Evolutionary conservation across 768 basidiomycete species (phyloP), one percentile per base, ranked within the genome.

Genomic region (Albatrellus ellisii): DNA sequence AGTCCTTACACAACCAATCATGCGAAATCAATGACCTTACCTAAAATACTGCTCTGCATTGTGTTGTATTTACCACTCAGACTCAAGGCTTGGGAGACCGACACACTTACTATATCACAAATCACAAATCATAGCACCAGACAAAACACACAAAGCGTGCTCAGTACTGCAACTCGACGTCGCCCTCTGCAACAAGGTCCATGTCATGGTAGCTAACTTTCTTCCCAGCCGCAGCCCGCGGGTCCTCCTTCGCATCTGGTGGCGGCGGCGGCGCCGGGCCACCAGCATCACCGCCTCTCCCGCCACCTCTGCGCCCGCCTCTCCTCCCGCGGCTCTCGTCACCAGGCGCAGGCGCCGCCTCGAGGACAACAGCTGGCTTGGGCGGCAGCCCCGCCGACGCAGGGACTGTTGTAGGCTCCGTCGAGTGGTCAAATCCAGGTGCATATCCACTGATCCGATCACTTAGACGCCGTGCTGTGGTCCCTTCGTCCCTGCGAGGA

Each of bases 121-220:
- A 29, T 38, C 27, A 38, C 22, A 45, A 43, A 40, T 26, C 26
- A 15, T 22, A 4, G 40, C n/a, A 29, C 11, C 24, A 15, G 31
- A 36, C 36, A 27, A 20, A 14, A 24, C 12, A 8, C 15, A 36
- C 12, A 36, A 39, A 37, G 10, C 21, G 6, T 10, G 21, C 28
- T 59, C 50, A 66, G 46, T 65, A 65, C 39, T 56, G 59, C 55
- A 66, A 49, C 54, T 64, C 65, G 38, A 66, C 60, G 43, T 65
- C 59, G 28, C 61, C 78, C 69, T 85, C 85, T 22, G 88, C 85
- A 50, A 89, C 86, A 58, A 84, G 66, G 65, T 97, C 92, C 79
- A 95, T 86, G 62, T 97, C 92, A 57, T 89, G 80, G 56, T 97
- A 97, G 63, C 86, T 90, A 42, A 97, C 77, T 60, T 86, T 76